These are phyloP conservation scores for Dionaea muscipula DNA, from an alignment of 179 eudicot genomes.

Conservation along the genomic window DNA sequence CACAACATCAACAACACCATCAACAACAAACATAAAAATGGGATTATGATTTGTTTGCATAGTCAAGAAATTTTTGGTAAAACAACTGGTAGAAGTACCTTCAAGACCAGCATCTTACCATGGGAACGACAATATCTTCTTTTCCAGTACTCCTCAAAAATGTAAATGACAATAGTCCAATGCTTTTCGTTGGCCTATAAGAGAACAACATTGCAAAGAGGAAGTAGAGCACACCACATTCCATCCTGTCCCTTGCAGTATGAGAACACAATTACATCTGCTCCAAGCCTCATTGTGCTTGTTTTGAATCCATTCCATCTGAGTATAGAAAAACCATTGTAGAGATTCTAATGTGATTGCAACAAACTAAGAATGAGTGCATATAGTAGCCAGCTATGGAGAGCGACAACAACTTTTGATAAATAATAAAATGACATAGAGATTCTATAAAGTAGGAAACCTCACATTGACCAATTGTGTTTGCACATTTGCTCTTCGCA, in stretches of 20 bases:
- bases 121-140: conserved; percentile 81
- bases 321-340: background rate
- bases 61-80: no score
- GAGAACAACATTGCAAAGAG: background rate
- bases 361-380: background rate
- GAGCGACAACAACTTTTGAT: no score
- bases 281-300: conserved; percentile 91
- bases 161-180: conserved; percentile 68
- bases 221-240: conserved; percentile 22
- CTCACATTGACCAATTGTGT: conserved; percentile 79
- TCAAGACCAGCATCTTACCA: conserved; percentile 28
- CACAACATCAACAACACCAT: no score
- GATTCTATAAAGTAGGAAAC: background rate
- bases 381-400: no score
- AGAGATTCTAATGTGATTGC: background rate
- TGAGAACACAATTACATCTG: conserved; percentile 79
- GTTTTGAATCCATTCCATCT: conserved; percentile 98
- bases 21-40: no score
- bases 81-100: no score
- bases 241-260: conserved; percentile 35
- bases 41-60: no score
- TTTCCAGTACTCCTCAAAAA: conserved; percentile 56
- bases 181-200: conserved; percentile 46
- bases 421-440: background rate
- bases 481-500: conserved; percentile 43